These are phyloP conservation scores for Pleurotus giganteus DNA, from an alignment of 768 basidiomycete species.

Conservation along the genomic window DNA sequence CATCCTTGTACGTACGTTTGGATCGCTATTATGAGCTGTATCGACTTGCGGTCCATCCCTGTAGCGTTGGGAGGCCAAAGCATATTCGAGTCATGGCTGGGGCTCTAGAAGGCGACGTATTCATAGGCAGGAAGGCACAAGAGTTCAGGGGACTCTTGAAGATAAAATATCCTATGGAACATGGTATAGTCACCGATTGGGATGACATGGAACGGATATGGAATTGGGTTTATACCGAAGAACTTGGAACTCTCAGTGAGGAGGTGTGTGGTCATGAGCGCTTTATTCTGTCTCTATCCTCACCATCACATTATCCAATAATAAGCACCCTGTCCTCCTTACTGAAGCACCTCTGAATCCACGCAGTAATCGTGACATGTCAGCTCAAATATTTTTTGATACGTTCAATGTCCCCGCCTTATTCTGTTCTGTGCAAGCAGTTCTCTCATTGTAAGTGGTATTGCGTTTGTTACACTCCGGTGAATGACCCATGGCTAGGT, in stretches of 20 bases:
- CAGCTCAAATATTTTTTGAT: slow-evolving; percentile 99
- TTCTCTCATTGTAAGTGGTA: slow-evolving; percentile 79
- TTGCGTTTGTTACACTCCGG: not conserved
- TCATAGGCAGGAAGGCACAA: slow-evolving; percentile 94
- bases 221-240: slow-evolving; percentile 97
- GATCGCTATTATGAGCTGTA: slow-evolving; percentile 24
- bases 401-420: slow-evolving; percentile 99
- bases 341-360: slow-evolving; percentile 99
- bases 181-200: slow-evolving; percentile 99
- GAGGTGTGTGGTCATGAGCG: slow-evolving; percentile 58
- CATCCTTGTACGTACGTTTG: slow-evolving; percentile 84
- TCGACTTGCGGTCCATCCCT: slow-evolving; percentile 22
- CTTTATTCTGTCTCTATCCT: slow-evolving; percentile 15
- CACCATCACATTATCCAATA: too few relatives aligned
- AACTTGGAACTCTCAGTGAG: slow-evolving; percentile 92
- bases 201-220: slow-evolving; percentile 99
- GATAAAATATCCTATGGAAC: slow-evolving; percentile 99
- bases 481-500: slow-evolving; percentile 48
- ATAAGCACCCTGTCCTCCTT: slow-evolving; percentile 96
- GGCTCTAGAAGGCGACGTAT: slow-evolving; percentile 92
- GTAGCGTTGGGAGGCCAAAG: slow-evolving; percentile 93
- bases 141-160: slow-evolving; percentile 94
- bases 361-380: slow-evolving; percentile 91
- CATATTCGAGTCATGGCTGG: slow-evolving; percentile 98
- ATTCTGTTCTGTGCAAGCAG: slow-evolving; percentile 96